Base-by-base conservation (phyloP, 345 rosid species). In the Kandelia obovata region DNA sequence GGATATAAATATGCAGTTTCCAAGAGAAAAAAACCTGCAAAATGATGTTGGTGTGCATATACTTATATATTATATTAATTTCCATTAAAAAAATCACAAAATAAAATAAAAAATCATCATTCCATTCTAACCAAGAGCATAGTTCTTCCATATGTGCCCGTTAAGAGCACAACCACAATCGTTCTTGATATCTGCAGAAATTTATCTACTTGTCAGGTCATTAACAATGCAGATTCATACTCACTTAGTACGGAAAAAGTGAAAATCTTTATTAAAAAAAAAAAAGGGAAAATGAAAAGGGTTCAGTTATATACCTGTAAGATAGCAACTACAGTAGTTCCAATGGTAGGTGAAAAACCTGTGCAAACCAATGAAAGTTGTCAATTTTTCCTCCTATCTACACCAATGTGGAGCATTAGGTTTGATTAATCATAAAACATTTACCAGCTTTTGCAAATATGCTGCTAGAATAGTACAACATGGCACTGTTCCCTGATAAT, bases 91-190 rank as follows among this genome's bases (percentile, higher is more conserved):
- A 35, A 15, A 26, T 26, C 7, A 20, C 43, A 6, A 46, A 5
- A 28, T 39, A 5, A 4, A 39, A 16, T 34, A 15, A 13, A 7
- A 25, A n/a, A 11, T 46, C 1, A 10, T 21, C 5, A 7, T 26
- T 16, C 23, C 5, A 0, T 9, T 32, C 55, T 58, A 49, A 83
- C 87, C 82, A 80, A 31, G 17, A 83, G 68, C 19, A 83, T 77
- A 3, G 87, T 77, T 71, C 88, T 82, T 46, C 89, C 92, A 66
- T 64, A 76, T 70, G 59, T 80, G 66, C 83, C 92, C 7, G 81
- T 74, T 7, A 87, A 70, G 30, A 80, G 23, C 13, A 82, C 23
- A 65, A 79, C 70, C 8, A 71, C 15, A 65, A 75, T 21, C 17
- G 67, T 39, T 25, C 59, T 60, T 20, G 83, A 75, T 55, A 84